These are phyloP conservation scores for Xerocomus spinulosus DNA, from an alignment of 768 basidiomycete species.

Conservation along the genomic window DNA sequence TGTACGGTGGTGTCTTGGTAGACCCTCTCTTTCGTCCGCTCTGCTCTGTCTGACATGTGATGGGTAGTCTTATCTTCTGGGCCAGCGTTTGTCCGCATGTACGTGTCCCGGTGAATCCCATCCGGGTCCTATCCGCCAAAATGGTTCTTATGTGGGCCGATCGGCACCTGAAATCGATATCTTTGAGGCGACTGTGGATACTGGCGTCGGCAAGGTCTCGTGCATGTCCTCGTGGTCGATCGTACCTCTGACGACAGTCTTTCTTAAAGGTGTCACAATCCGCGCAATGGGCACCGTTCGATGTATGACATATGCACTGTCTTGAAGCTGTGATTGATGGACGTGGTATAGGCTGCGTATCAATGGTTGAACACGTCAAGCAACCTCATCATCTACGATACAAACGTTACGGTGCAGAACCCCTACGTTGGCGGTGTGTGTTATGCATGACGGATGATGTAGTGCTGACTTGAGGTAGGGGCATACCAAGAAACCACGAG, in stretches of 20 bases:
- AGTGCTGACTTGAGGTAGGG: conserved; percentile 16
- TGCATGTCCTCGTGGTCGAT: conserved; percentile 1
- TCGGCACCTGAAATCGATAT: conserved; percentile 60
- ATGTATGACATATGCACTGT: conserved; percentile 20
- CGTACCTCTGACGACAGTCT: conserved; percentile 7
- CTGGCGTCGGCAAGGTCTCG: conserved; percentile 32
- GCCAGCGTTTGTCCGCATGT: conserved; percentile 54
- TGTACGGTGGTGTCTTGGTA: conserved; percentile 24
- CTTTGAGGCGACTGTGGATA: conserved; percentile 44
- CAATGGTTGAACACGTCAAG: conserved; percentile 34
- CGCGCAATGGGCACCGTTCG: conserved; percentile 41
- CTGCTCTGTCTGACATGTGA: conserved; percentile 2
- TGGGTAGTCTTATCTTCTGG: conserved; percentile 43
- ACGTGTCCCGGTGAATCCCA: conserved; percentile 56
- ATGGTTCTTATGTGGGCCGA: conserved; percentile 50
- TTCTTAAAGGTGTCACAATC: conserved; percentile 47
- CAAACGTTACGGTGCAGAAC: conserved; percentile 35
- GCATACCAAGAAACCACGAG: conserved; percentile 40
- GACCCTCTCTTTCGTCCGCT: neutral
- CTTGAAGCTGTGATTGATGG: neutral
- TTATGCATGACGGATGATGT: neutral
- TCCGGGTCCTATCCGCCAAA: conserved; percentile 47
- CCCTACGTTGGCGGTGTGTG: conserved; percentile 41
- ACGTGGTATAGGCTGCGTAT: conserved; percentile 38
- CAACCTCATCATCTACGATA: conserved; percentile 36